Evolutionary conservation across 202 grass and related monocot genomes (phyloP).

Genomic region (Carex sylvatica): DNA sequence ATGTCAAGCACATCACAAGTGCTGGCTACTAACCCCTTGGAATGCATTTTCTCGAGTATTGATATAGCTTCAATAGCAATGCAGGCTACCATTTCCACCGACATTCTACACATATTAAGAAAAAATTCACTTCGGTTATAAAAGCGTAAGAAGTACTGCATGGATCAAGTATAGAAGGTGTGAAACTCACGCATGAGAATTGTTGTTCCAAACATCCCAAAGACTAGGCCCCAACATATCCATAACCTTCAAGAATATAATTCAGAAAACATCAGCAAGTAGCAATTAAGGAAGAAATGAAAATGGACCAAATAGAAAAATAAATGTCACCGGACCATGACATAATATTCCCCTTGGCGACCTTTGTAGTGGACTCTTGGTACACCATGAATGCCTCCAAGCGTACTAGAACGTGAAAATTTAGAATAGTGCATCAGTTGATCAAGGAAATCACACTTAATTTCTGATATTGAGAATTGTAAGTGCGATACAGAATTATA

Average conservation of each 20-base stretch:
- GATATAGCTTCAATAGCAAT: slow-evolving; percentile 97
- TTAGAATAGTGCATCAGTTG: background rate
- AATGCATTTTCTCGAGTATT: slow-evolving; percentile 97
- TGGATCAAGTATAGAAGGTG: slow-evolving; percentile 11
- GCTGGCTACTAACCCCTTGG: slow-evolving; percentile 71
- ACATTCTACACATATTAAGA: slow-evolving; percentile 61
- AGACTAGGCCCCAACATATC: slow-evolving; percentile 97
- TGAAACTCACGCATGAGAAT: slow-evolving; percentile 72
- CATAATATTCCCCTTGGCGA: slow-evolving; percentile 87
- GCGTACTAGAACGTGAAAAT: slow-evolving; percentile 38
- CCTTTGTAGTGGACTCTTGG: slow-evolving; percentile 96
- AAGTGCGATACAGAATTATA: slow-evolving; percentile 20
- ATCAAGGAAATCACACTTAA: slow-evolving; percentile 23
- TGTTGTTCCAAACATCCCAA: slow-evolving; percentile 96
- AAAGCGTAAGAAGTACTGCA: slow-evolving; percentile 13
- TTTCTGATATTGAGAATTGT: slow-evolving; percentile 9
- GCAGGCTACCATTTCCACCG: slow-evolving; percentile 95
- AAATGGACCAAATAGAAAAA: background rate
- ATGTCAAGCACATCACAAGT: slow-evolving; percentile 25
- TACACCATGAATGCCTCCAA: slow-evolving; percentile 86
- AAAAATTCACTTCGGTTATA: slow-evolving; percentile 27
- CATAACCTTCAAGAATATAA: slow-evolving; percentile 75
- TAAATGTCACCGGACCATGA: slow-evolving; percentile 58
- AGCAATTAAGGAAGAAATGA: slow-evolving; percentile 24
- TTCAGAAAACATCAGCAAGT: slow-evolving; percentile 27